These are phyloP conservation scores for Spiraea crenata DNA, from an alignment of 331 rosid species.

Conservation along the genomic window DNA sequence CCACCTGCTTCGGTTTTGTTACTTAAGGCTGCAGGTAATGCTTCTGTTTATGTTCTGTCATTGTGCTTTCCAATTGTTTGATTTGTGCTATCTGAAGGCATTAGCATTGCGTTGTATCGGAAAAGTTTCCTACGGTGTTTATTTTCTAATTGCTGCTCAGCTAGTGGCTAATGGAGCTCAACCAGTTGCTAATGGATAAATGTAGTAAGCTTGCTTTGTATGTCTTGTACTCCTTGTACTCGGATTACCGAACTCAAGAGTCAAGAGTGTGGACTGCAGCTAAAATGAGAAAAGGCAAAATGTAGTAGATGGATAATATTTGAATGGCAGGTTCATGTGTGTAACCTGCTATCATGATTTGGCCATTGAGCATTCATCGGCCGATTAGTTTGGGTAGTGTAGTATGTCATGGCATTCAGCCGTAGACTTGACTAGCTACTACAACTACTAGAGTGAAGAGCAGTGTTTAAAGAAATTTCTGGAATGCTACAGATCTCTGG, in stretches of 20 bases:
- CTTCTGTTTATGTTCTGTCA: neutral
- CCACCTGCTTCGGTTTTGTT: conserved; percentile 97
- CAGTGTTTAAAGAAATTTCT: neutral
- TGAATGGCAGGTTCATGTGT: neutral
- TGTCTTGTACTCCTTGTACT: neutral
- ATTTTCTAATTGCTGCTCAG: neutral
- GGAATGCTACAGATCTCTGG: neutral
- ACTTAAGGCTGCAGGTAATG: conserved; percentile 86
- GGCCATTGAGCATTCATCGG: neutral
- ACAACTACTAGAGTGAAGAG: neutral
- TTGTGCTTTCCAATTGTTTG: conserved; percentile 26
- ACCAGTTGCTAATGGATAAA: too few species aligned
- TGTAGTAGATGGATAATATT: neutral
- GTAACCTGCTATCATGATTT: neutral
- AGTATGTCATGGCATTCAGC: neutral
- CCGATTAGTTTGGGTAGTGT: too few species aligned
- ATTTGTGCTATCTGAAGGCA: conserved; percentile 1
- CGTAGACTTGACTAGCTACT: neutral
- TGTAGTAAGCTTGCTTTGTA: neutral
- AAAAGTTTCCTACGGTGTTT: neutral
- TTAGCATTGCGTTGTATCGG: neutral
- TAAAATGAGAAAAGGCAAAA: neutral
- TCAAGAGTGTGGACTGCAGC: too few species aligned
- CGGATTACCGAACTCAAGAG: neutral
- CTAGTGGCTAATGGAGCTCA: neutral